Evolutionary conservation across 768 basidiomycete species (phyloP), one percentile per base, ranked within the genome.

Genomic region (Myochromella boudieri): DNA sequence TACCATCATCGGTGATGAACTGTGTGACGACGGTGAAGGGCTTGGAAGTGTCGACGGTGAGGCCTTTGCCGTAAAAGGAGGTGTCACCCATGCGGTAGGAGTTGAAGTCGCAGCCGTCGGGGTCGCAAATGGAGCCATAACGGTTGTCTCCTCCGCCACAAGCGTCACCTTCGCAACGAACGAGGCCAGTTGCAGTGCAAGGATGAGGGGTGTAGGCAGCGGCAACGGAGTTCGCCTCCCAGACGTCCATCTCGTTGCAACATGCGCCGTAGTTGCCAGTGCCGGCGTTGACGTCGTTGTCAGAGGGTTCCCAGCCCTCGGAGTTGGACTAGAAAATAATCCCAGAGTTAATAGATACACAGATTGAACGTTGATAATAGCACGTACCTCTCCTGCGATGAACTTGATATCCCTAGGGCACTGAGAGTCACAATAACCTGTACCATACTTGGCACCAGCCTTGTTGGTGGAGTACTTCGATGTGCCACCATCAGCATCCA

Each of bases 71-170:
- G 61, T 72, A 71, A 73, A 78, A 81, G 44, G 60, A 51, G 47
- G 53, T 57, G 60, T 64, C 60, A 36, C 78, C 78, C 74, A 76
- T 70, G 60, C 78, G 77, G 72, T 60, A 82, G 22, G 80, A 77
- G 76, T 80, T 81, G 75, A 79, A 81, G 57, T 80, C 80, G 62
- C 80, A 81, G 39, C 80, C 78, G 53, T 76, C 77, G 55, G 68
- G 67, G 63, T 81, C 78, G 64, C 80, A 81, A 33, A 75, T 59
- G 36, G 71, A 71, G 54, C 57, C 63, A 60, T 72, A 68, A 42
- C 75, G 60, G 59, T 67, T 62, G 58, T 64, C 53, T 48, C 53
- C 54, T 52, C 60, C 64, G 42, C 66, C 67, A 49, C 76, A 77
- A 27, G 66, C 60, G 32, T 55, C 63, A 34, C 74, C 72, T 20